Base-by-base conservation (phyloP, 108 stramenopile genomes). In the Stephanodiscus minutulus region DNA sequence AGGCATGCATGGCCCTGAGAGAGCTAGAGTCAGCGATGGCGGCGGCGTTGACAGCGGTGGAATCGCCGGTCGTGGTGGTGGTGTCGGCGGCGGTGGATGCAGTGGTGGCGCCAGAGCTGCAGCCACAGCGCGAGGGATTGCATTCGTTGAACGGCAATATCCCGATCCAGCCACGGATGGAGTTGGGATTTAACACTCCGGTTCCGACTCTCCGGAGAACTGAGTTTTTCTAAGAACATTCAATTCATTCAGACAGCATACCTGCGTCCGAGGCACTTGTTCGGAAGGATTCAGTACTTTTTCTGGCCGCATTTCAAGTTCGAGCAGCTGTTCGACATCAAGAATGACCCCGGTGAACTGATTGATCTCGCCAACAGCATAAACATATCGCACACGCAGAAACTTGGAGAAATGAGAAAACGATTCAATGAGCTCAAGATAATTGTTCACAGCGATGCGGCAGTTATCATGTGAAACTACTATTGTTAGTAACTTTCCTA, bases 181-280 rank as follows among this genome's bases (percentile, higher is more conserved):
- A 37, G 55, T 52, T 44, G 75, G 78, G 56, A 61, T 66, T 50
- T 79, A 76, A 65, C 79, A 81, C 48, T 73, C 79, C 44, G 79
- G 79, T n/a, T 63, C 79, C 5, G 72, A 74, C 48, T 57, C 31
- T 46, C 25, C 90, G 91, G 91, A 74, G 91, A 11, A 76, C 85
- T 20, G 91, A 92, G 56, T 92, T 88, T 70, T 92, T 87, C 52
- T 92, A 92, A 44, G 91, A 92, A 62, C 74, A 82, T 61, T 83
- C 88, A 0, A 72, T 83, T 73, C 70, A 82, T 46, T 64, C 61
- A 46, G 76, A 83, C 70, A 68, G 76, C 31, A 90, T 94, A 25
- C 90, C 91, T 57, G 85, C 89, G 28, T 79, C 77, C 11, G 83
- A 88, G 66, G 93, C 93, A 13, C 73, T 94, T 22, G 86, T 94